Evolutionary conservation across 208 protist species (phyloP).

Genomic region (Leishmania aethiopica): DNA sequence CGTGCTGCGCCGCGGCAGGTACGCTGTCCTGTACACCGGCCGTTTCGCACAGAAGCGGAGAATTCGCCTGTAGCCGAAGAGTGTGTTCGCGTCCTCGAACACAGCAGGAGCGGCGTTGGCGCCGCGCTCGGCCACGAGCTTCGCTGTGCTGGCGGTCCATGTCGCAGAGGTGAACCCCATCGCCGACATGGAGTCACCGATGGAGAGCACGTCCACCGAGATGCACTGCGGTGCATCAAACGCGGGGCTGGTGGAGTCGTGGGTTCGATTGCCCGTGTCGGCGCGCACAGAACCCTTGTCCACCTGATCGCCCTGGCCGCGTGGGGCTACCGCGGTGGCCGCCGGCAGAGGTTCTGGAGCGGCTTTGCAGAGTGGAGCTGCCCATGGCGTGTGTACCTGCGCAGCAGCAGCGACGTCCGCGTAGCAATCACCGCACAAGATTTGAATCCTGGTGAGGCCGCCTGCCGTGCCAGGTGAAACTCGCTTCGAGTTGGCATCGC

Average conservation of each 20-base stretch:
- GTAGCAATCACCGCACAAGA: slow-evolving; percentile 10
- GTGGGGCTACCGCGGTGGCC: background rate
- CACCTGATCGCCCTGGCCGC: background rate
- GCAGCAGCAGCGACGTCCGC: slow-evolving; percentile 14
- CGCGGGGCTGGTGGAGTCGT: background rate
- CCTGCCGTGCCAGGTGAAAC: background rate
- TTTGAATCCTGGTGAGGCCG: background rate
- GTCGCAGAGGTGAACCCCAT: slow-evolving; percentile 11
- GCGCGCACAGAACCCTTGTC: background rate
- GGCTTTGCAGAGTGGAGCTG: slow-evolving; percentile 6
- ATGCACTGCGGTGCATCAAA: background rate
- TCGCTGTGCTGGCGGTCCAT: slow-evolving; percentile 4
- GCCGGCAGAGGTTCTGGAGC: too few species aligned
- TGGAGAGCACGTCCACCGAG: slow-evolving; percentile 14
- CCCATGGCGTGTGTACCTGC: slow-evolving; percentile 21
- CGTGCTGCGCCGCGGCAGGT: background rate
- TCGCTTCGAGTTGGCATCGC: background rate
- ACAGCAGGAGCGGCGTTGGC: background rate
- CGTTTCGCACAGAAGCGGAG: slow-evolving; percentile 20
- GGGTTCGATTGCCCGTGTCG: background rate
- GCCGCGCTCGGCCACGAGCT: background rate
- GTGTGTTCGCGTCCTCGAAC: slow-evolving; percentile 7
- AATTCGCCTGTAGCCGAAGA: slow-evolving; percentile 15
- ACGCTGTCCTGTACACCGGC: slow-evolving; percentile 7
- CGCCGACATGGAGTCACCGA: slow-evolving; percentile 8